These are phyloP conservation scores for Porogramme epimiltina DNA, from an alignment of 1,284 basidiomycete genomes.

Conservation along the genomic window DNA sequence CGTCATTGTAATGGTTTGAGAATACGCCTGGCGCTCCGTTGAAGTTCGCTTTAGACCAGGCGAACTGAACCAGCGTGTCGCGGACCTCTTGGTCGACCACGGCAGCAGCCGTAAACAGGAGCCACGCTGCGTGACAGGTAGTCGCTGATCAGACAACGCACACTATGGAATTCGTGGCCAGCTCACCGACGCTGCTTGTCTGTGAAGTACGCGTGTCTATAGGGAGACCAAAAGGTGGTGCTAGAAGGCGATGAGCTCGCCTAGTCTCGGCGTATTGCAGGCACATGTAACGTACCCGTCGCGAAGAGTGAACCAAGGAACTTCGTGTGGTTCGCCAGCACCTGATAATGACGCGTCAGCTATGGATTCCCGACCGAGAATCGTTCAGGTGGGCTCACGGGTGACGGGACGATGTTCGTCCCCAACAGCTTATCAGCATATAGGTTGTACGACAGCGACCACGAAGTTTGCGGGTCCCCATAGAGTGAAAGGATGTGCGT, in stretches of 20 bases:
- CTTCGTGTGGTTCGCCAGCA: constrained; percentile 9
- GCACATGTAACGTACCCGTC: not conserved
- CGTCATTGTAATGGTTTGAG: not conserved
- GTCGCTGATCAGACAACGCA: too few species aligned
- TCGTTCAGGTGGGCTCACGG: constrained; percentile 48
- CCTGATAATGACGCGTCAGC: not conserved
- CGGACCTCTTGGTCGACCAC: constrained; percentile 20
- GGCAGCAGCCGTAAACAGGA: constrained; percentile 27
- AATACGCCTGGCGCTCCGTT: constrained; percentile 10
- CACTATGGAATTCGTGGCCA: too few species aligned
- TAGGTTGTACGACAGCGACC: constrained; percentile 67
- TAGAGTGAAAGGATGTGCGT: constrained; percentile 43
- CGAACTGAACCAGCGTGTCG: constrained; percentile 19
- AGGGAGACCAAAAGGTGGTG: constrained; percentile 15
- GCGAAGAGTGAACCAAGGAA: constrained; percentile 7
- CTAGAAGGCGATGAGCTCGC: not conserved
- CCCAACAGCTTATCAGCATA: constrained; percentile 61
- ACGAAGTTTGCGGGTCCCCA: constrained; percentile 45
- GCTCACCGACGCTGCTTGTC: constrained; percentile 14
- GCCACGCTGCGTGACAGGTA: constrained; percentile 22
- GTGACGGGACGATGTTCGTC: constrained; percentile 19
- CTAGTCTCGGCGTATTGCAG: not conserved
- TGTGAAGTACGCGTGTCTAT: constrained; percentile 14
- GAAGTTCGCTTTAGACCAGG: constrained; percentile 22
- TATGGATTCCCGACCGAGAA: not conserved